Base-by-base conservation (phyloP, 495 filamentous ascomycete species). In the Xylaria longipes region DNA sequence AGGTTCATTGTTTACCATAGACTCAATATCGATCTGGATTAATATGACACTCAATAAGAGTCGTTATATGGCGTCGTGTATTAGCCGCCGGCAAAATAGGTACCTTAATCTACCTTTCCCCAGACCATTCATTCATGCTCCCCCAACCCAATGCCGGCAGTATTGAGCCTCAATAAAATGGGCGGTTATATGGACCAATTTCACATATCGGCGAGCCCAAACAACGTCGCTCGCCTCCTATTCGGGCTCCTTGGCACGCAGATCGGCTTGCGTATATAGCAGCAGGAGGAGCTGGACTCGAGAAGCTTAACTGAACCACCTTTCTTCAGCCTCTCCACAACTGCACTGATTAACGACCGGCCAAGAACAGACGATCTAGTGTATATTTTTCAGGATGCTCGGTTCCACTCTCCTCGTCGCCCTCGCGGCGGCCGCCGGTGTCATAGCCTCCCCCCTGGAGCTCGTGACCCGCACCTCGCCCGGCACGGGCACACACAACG, bases 401-500 rank as follows among this genome's bases (percentile, higher is more conserved):
- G 58, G 77, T 29, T 79, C 77, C 25, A 65, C 71, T 41, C 35
- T 85, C 39, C 71, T 86, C 63, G 73, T 82, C 27, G 83, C 81
- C 48, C 73, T 78, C 70, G 73, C 79, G 43, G 78, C 81, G n/a
- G 79, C 74, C n/a, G 74, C 76, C 58, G 75, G 79, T 27, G 79
- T 77, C 71, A 64, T 86, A 60, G 84, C 84, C 62, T 82, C 80
- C 1, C 85, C 85, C 35, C 76, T 77, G 52, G 75, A 77, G 12
- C 75, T 76, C 52, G 68, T 76, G 69, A 73, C 72, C 57, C 72
- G 77, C 37, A 83, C 82, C 35, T 82, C 81, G 52, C 74, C 80
- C 50, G 75, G 77, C 68, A 85, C 85, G 22, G 85, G 87, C 66
- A 86, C 79, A 29, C 79, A 82, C 80, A 84, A 87, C 73, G 87